Evolutionary conservation across 1,284 basidiomycete species (phyloP).

Genomic region (Puccinia triticina): DNA sequence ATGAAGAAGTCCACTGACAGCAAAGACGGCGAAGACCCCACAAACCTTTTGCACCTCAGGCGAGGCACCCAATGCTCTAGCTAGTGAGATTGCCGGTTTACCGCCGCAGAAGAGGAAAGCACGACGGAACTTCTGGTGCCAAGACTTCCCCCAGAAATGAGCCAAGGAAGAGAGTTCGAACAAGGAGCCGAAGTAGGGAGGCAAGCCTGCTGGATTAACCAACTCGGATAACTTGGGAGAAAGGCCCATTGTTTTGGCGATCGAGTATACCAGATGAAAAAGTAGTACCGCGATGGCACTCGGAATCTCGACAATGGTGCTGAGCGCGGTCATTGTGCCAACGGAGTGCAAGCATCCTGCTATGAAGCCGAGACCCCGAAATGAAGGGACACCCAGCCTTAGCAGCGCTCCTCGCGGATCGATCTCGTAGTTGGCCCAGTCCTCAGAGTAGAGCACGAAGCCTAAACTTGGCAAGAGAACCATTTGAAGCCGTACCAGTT

Average conservation of each 20-base stretch:
- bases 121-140: conserved; percentile 33
- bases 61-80: conserved; percentile 6
- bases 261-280: background rate
- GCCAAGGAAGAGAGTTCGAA: conserved; percentile 23
- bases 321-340: conserved; percentile 2
- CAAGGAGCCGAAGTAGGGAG: background rate
- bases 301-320: background rate
- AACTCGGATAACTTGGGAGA: background rate
- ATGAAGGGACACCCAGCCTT: conserved; percentile 15
- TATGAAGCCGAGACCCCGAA: conserved; percentile 18
- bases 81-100: background rate
- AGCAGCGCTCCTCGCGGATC: background rate
- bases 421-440: background rate
- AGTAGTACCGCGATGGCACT: background rate
- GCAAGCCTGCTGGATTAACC: conserved; percentile 1
- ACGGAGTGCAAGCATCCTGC: conserved; percentile 5
- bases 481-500: background rate
- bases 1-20: conserved; percentile 39
- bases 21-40: conserved; percentile 38
- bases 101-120: conserved; percentile 32
- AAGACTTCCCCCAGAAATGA: conserved; percentile 32
- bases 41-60: background rate
- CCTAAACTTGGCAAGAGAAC: background rate
- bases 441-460: conserved; percentile 9
- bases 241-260: background rate